Evolutionary conservation across 768 basidiomycete genomes (phyloP), one percentile per base, ranked within the genome.

Genomic region (Pulveroboletus sp.): DNA sequence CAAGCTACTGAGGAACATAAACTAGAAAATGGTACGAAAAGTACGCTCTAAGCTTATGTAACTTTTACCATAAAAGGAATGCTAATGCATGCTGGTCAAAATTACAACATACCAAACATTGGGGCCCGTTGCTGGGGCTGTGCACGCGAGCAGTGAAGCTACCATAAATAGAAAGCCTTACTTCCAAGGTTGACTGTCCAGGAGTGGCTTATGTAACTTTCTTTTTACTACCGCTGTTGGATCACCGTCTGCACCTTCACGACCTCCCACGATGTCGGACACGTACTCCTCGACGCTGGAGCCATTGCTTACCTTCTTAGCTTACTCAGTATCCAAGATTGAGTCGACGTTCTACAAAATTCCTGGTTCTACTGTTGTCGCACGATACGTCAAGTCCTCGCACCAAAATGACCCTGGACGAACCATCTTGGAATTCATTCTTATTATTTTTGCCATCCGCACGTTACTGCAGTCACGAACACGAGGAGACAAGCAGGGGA

Each of bases 371-470:
- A 82, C 85, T 3, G 86, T 93, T 52, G 70, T 92, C 54, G 80
- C 88, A 54, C 88, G 94, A 58, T 96, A 96, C 66, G 89, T 98
- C 72, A 86, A 82, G 71, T 92, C 89, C 27, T 94, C 91, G 0
- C 94, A 99, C 68, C 89, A 90, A 69, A 89, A 99, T 65, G 96
- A 99, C 70, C 96, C 96, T 1, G 90, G 88, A 30, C 78, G 96
- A 47, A 93, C 92, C 0, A 59, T 97, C 8, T 79, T 99, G 44
- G 96, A 99, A 69, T 67, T 97, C 18, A 82, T 95, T 43, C 80
- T 99, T 32, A 66, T 93, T 47, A 73, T 90, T 39, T 96, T 97
- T 60, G 93, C 90, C 18, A 78, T 98, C 46, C 74, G 91, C 49
- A 97, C 95, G 0, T 73, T 97, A n/a, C 66, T 96, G 38, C 92